These are phyloP conservation scores for Gardenia jasminoides DNA, from an alignment of 257 asterid species.

Conservation along the genomic window DNA sequence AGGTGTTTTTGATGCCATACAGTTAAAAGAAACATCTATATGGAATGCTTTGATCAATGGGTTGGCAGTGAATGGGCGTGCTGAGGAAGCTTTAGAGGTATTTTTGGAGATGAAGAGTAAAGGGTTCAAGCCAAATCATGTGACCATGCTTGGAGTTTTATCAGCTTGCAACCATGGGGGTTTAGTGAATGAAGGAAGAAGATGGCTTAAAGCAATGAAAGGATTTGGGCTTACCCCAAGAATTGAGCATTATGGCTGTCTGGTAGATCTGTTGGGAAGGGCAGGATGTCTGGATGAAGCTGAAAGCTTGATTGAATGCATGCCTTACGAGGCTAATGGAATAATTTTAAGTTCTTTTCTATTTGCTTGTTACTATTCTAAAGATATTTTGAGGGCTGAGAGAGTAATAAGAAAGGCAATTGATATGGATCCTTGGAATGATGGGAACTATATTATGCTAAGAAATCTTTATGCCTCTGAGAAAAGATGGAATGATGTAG, in stretches of 20 bases:
- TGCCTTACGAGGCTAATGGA: constrained; percentile 93
- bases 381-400: constrained; percentile 79
- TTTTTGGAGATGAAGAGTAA: constrained; percentile 55
- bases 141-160: constrained; percentile 82
- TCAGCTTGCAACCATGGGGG: constrained; percentile 97
- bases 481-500: constrained; percentile 87
- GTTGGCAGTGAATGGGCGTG: constrained; percentile 79
- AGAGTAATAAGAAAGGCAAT: constrained; percentile 60
- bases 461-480: constrained; percentile 89
- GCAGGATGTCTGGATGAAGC: constrained; percentile 87
- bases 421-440: constrained; percentile 69
- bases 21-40: constrained; percentile 50
- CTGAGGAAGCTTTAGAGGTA: constrained; percentile 65
- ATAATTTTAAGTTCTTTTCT: constrained; percentile 79
- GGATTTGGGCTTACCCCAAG: constrained; percentile 46
- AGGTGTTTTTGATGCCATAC: constrained; percentile 45
- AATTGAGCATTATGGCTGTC: constrained; percentile 85
- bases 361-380: constrained; percentile 77
- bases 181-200: constrained; percentile 79
- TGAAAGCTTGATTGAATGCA: constrained; percentile 59
- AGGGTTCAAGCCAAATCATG: constrained; percentile 54
- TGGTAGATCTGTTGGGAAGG: constrained; percentile 81
- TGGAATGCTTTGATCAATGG: constrained; percentile 97
- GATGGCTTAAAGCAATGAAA: constrained; percentile 66
- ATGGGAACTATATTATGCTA: constrained; percentile 74